These are phyloP conservation scores for Mortierella sp. DNA, from an alignment of 371 early-diverging fungal genomes.

Conservation along the genomic window DNA sequence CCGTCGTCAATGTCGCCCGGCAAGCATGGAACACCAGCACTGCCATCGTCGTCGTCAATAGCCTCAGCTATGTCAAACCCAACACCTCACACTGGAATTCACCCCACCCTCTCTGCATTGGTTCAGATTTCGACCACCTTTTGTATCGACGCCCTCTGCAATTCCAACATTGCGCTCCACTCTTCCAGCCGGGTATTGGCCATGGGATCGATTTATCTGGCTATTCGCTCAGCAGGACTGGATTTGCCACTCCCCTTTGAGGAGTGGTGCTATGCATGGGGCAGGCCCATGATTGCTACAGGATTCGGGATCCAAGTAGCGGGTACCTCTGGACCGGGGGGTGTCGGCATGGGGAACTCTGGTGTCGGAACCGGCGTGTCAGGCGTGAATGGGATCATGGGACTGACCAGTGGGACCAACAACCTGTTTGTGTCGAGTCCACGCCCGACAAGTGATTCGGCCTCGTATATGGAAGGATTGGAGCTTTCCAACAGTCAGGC, in stretches of 20 bases:
- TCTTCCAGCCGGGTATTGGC: constrained; percentile 52
- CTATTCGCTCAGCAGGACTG: constrained; percentile 41
- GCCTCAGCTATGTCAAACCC: background rate
- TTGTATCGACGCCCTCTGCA: constrained; percentile 53
- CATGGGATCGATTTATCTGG: constrained; percentile 54
- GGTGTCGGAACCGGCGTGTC: constrained; percentile 22
- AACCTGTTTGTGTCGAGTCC: constrained; percentile 49
- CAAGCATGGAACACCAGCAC: constrained; percentile 36
- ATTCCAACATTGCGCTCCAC: constrained; percentile 45
- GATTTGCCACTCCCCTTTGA: constrained; percentile 52
- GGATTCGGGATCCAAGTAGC: constrained; percentile 36
- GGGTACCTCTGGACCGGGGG: constrained; percentile 18
- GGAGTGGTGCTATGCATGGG: constrained; percentile 58
- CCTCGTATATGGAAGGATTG: constrained; percentile 33
- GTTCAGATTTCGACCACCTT: constrained; percentile 55
- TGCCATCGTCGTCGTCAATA: constrained; percentile 40
- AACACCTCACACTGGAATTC: constrained; percentile 41
- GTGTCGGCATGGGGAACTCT: constrained; percentile 11
- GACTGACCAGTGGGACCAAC: constrained; percentile 35
- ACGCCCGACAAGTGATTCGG: constrained; percentile 29
- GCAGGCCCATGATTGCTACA: constrained; percentile 36
- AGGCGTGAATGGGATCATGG: constrained; percentile 45
- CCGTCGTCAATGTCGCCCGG: constrained; percentile 20
- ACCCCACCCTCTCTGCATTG: constrained; percentile 50
- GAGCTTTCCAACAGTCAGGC: constrained; percentile 19